Evolutionary conservation across 2,329 filamentous ascomycete genomes (phyloP), one percentile per base, ranked within the genome.

Genomic region (Fusarium subglutinans): DNA sequence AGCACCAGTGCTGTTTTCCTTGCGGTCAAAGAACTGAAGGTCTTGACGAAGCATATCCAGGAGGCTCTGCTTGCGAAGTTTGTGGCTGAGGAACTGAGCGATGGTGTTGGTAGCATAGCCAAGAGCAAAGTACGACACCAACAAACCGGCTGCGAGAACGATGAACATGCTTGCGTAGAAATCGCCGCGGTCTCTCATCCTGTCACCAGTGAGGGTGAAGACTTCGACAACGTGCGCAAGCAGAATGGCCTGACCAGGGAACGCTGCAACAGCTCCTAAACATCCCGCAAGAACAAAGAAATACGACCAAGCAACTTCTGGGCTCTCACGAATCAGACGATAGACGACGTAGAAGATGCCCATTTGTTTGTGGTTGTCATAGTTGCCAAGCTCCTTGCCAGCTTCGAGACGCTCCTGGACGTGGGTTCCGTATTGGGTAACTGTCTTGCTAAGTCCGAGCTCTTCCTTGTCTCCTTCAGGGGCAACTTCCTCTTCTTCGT

Each of bases 141-240:
- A 79, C n/a, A 82, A 81, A 6, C 82, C 86, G 8, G 82, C 80
- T 7, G 87, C 86, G 43, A 88, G 74, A 3, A 88, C 82, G 50
- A 88, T 84, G 69, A 90, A 90, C 87, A 90, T 89, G 58, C 84
- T 80, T 1, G 87, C 84, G 79, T 83, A 89, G 73, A 89, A 89
- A 75, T 90, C 84, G 14, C 87, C 88, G 2, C 77, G 76, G 5
- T 79, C 68, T 11, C 77, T 77, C 80, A 84, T 81, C 8, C 70
- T 78, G 4, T 80, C 72, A 5, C 80, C 79, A 10, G 76, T 73
- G 5, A 82, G 65, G 5, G 78, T 81, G 63, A 87, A 86, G 12
- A 85, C 82, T 11, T 85, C 80, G 51, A 85, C 82, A 20, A 85
- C 80, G 51, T 80, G 80, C 17, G 82, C 82, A 40, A 86, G 77